Evolutionary conservation across 1,284 basidiomycete genomes (phyloP).

Genomic region (Apiotrichum montevideense): DNA sequence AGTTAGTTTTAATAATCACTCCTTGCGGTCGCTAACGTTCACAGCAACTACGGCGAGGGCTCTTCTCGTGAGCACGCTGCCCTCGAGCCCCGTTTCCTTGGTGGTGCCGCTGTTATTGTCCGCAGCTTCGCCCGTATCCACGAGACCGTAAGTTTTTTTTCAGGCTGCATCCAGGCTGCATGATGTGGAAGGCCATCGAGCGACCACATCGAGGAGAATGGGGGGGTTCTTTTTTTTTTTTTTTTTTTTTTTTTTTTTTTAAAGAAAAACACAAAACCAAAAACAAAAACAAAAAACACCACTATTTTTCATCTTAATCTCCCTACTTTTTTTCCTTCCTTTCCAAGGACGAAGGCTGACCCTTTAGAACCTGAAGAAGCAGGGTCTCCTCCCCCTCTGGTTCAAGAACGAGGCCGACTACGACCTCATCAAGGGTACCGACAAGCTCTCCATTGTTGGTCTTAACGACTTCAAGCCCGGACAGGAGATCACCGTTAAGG

Average conservation of each 20-base stretch:
- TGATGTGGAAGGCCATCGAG: no score
- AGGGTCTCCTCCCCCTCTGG: constrained; percentile 75
- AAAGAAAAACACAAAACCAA: no score
- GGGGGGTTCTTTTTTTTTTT: neutral
- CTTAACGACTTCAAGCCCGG: constrained; percentile 77
- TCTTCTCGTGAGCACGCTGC: constrained; percentile 97
- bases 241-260: no score
- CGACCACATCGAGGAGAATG: no score
- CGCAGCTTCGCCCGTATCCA: constrained; percentile 96
- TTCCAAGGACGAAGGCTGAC: no score
- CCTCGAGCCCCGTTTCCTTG: constrained; percentile 93
- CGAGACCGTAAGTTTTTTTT: constrained; percentile 55
- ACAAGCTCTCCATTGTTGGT: constrained; percentile 78
- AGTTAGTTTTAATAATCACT: no score
- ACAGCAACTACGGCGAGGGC: constrained; percentile 93
- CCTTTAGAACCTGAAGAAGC: constrained; percentile 71
- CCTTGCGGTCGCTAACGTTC: no score
- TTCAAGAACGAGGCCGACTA: constrained; percentile 85
- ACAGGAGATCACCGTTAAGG: constrained; percentile 72
- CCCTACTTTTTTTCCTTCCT: no score
- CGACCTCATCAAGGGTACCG: constrained; percentile 74
- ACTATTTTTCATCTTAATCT: no score
- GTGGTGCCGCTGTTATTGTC: constrained; percentile 90
- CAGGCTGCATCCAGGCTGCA: no score
- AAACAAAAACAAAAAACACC: no score